Evolutionary conservation across 352 stramenopile genomes (phyloP), one percentile per base, ranked within the genome.

Genomic region (Elongisporangium undulatum): DNA sequence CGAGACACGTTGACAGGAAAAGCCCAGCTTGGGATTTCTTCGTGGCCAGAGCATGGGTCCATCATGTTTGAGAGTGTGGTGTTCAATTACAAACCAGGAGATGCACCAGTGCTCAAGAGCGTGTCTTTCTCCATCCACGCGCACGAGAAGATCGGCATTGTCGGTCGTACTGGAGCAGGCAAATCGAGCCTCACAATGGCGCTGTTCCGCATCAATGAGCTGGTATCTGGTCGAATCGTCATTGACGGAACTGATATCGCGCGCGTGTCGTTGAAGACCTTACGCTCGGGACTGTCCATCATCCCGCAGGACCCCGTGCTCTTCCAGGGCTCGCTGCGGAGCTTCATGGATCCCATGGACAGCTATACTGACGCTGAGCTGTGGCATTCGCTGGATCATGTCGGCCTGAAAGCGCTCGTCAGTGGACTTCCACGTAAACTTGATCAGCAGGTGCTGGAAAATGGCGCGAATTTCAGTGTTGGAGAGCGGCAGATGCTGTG

Each of bases 401-500:
- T 89, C 23, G 61, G 90, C 53, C 63, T 98, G 49, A 73, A 55
- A 21, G 69, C 82, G 12, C 8, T 57, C 4, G 24, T 68, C 23
- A 17, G 12, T 4, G 34, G 13, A 7, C 19, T 56, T 3, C 49
- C 66, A 0, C 23, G 21, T 17, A 56, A 56, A 45, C 52, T 73
- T 13, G 21, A 57, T 1, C 53, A 67, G 34, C 58, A 69, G 55
- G 45, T 73, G 26, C 64, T 52, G 23, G 92, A 98, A 58, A 89
- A 87, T 21, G 96, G 96, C 23, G 69, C 61, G 17, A 99, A 98
- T 69, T 96, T 97, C 34, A 89, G 66, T 58, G 85, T 97, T 29
- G 96, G 96, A 4, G 88, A 99, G 69, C 69, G 94, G 4, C 94
- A 98, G 72, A 67, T 99, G n/a, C 60, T 99, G 10, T 97, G 90